These are phyloP conservation scores for Thelonectria rubi DNA, from an alignment of 2,329 filamentous ascomycete species.

Conservation along the genomic window DNA sequence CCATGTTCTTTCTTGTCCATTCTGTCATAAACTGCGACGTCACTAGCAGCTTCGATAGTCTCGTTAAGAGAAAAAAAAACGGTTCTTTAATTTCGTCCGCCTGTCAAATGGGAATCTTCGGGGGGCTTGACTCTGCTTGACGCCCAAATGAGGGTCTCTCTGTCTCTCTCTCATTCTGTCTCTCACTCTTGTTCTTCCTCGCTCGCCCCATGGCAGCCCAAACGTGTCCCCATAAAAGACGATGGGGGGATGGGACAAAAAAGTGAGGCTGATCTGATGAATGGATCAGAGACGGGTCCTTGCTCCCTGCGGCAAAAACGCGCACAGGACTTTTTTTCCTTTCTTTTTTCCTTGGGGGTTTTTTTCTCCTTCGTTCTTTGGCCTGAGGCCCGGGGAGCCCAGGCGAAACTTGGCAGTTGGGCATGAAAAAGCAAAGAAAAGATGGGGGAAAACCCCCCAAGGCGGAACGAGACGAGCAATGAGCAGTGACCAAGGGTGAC, in stretches of 20 bases:
- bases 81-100: not conserved
- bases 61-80: too few species aligned
- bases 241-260: too few species aligned
- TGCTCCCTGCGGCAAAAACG: conserved; percentile 2
- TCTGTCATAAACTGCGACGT: not conserved
- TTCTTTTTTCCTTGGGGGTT: conserved; percentile 6
- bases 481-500: conserved; percentile 4
- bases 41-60: too few species aligned
- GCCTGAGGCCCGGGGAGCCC: not conserved
- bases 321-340: conserved; percentile 8
- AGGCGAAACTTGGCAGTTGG: conserved; percentile 5
- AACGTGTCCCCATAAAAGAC: not conserved
- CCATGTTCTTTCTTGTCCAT: not conserved
- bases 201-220: not conserved
- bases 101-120: not conserved
- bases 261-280: conserved; percentile 17
- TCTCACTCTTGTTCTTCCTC: not conserved
- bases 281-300: not conserved
- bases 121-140: not conserved
- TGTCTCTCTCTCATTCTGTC: not conserved
- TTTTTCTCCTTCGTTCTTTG: not conserved
- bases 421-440: conserved; percentile 7
- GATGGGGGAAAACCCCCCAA: not conserved
- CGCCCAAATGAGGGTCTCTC: not conserved
- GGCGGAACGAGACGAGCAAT: too few species aligned